A percentile compares a stretch with the other conserved stretches of the same genome.
Evolutionary conservation across 2,329 filamentous ascomycete species (phyloP).

Genomic region (Aspergillus felis): DNA sequence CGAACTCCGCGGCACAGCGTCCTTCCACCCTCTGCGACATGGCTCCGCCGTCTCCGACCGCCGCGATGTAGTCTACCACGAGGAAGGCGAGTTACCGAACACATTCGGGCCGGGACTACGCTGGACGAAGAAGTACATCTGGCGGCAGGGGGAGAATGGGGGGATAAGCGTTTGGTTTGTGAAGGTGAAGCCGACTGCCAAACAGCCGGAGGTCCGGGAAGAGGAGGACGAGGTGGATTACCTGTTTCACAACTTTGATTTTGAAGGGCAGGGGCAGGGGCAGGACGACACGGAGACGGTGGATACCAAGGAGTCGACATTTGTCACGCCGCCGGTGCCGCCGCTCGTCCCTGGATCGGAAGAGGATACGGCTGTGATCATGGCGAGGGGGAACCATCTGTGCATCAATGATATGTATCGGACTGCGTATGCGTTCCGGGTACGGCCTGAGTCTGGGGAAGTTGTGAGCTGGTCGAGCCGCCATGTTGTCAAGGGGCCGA

Average conservation of each 20-base stretch:
- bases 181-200: constrained; percentile 23
- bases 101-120: constrained; percentile 23
- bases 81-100: constrained; percentile 40
- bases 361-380: constrained; percentile 25
- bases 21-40: constrained; percentile 27
- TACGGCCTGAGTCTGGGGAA: constrained; percentile 27
- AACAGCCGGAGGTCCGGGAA: constrained; percentile 5
- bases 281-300: not conserved
- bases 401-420: constrained; percentile 47
- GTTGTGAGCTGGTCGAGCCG: constrained; percentile 41
- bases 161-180: constrained; percentile 45
- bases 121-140: constrained; percentile 44
- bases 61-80: constrained; percentile 37
- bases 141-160: constrained; percentile 30
- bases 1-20: constrained; percentile 37
- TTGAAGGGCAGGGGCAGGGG: constrained; percentile 16
- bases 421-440: constrained; percentile 42
- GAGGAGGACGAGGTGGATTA: constrained; percentile 37
- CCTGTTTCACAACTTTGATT: constrained; percentile 43
- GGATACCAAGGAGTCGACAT: constrained; percentile 8
- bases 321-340: constrained; percentile 23
- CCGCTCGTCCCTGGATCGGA: constrained; percentile 9
- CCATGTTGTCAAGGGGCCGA: constrained; percentile 44
- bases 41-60: constrained; percentile 3
- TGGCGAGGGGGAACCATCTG: constrained; percentile 41